These are phyloP conservation scores for Cercospora sp. DNA, from an alignment of 2,329 filamentous ascomycete species.

Conservation along the genomic window DNA sequence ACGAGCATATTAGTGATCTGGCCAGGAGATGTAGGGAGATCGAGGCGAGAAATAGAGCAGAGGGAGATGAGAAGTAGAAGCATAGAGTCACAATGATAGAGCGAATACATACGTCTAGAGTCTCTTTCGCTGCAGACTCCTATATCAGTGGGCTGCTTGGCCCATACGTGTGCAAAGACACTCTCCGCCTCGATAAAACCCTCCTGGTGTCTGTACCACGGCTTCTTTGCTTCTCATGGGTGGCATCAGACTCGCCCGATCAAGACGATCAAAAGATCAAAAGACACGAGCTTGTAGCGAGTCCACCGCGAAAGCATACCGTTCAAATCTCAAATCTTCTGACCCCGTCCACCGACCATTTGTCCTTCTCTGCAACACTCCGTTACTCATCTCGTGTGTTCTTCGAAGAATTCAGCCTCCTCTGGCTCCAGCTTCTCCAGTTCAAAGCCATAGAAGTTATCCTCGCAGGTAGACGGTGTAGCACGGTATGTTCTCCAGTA, in stretches of 20 bases:
- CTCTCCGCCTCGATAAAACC: neutral
- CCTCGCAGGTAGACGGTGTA: neutral
- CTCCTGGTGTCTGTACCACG: neutral
- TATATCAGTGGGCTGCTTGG: neutral
- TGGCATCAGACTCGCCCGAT: neutral
- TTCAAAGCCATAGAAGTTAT: neutral
- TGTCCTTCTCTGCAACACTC: neutral
- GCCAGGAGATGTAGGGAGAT: slow-evolving; percentile 69
- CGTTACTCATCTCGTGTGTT: neutral
- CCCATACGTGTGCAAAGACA: neutral
- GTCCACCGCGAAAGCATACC: neutral
- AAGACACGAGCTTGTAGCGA: neutral
- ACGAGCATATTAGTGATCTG: slow-evolving; percentile 82
- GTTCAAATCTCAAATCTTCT: neutral
- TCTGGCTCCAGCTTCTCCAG: neutral
- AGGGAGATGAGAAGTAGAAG: neutral
- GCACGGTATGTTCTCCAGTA: neutral
- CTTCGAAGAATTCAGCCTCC: neutral
- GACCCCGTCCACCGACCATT: neutral
- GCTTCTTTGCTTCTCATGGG: neutral
- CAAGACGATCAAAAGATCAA: no score
- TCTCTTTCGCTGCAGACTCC: neutral
- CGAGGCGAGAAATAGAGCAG: slow-evolving; percentile 41
- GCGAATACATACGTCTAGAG: neutral
- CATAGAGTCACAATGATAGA: neutral